phyloP scores from a whole-genome alignment of 2,329 filamentous ascomycete genomes.

The Celoporthe dispersa region DNA sequence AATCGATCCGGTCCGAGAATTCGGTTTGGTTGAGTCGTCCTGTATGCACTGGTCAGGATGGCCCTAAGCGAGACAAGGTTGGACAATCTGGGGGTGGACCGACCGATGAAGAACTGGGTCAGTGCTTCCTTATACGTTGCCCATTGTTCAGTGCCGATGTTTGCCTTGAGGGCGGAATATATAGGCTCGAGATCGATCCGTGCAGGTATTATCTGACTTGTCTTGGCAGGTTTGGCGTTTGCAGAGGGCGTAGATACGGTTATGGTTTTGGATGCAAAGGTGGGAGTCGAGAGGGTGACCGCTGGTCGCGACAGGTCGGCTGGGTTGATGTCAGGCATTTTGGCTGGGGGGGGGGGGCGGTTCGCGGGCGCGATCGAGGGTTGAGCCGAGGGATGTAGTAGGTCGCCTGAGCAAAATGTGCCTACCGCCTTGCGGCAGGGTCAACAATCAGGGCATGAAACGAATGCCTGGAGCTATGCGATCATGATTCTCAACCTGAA shows the following conservation, averaged over 20 bases:
- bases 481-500: constrained; percentile 45
- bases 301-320: constrained; percentile 68
- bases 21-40: constrained; percentile 68
- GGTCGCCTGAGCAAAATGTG: constrained; percentile 53
- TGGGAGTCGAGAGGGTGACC: constrained; percentile 61
- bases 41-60: constrained; percentile 40
- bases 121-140: constrained; percentile 65
- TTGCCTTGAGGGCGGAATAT: constrained; percentile 64
- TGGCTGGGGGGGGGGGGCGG: constrained; percentile 31
- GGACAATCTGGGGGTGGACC: constrained; percentile 31
- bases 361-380: constrained; percentile 30
- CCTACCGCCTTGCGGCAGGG: constrained; percentile 49
- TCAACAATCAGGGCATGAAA: constrained; percentile 51
- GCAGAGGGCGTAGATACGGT: constrained; percentile 53
- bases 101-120: constrained; percentile 67
- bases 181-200: constrained; percentile 71
- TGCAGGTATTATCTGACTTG: constrained; percentile 65
- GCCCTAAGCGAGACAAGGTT: neutral
- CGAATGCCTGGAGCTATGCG: constrained; percentile 44
- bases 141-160: constrained; percentile 67
- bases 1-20: constrained; percentile 62
- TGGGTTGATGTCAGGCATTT: constrained; percentile 73
- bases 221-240: constrained; percentile 58
- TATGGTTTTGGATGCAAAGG: constrained; percentile 62
- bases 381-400: constrained; percentile 20